A percentile compares a stretch with the other conserved stretches of the same genome.
These are phyloP conservation scores for Tulasnella sp. DNA, from an alignment of 768 basidiomycete genomes.

Conservation along the genomic window DNA sequence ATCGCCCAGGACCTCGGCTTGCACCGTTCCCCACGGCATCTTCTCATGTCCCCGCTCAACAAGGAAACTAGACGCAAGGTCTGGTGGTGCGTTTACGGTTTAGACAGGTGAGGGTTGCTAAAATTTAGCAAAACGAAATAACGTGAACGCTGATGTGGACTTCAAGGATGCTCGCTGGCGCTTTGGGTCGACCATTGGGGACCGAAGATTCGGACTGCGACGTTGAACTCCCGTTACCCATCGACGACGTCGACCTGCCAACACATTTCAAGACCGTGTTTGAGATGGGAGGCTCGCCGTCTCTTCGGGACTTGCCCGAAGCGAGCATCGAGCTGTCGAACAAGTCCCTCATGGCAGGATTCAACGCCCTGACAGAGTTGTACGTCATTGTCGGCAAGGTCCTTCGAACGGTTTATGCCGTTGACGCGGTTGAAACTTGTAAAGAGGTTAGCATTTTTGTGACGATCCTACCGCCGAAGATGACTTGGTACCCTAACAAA, in stretches of 20 bases:
- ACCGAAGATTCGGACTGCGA: slow-evolving; percentile 88
- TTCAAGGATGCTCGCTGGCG: slow-evolving; percentile 84
- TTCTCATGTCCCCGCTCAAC: slow-evolving; percentile 59
- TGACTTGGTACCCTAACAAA: background rate
- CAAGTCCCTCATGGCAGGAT: slow-evolving; percentile 71
- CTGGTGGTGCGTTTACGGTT: slow-evolving; percentile 89
- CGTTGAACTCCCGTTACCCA: slow-evolving; percentile 71
- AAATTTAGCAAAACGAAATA: too few species aligned
- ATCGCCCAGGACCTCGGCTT: slow-evolving; percentile 86
- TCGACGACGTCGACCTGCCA: slow-evolving; percentile 70
- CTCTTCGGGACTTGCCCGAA: background rate
- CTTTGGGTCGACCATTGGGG: slow-evolving; percentile 80
- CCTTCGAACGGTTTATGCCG: slow-evolving; percentile 71
- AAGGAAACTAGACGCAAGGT: slow-evolving; percentile 86
- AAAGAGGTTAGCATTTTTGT: slow-evolving; percentile 14
- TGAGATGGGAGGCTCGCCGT: slow-evolving; percentile 6
- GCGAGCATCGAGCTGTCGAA: background rate
- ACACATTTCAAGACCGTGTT: slow-evolving; percentile 55
- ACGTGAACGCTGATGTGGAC: too few species aligned
- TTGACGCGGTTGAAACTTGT: slow-evolving; percentile 37
- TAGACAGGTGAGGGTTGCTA: slow-evolving; percentile 39
- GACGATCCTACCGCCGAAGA: slow-evolving; percentile 29
- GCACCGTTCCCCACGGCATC: slow-evolving; percentile 76
- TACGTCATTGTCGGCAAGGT: slow-evolving; percentile 74
- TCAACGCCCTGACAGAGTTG: slow-evolving; percentile 62